Conservation (phyloP, 2,329 filamentous ascomycete genomes). For the Curvularia hawaiiensis region DNA sequence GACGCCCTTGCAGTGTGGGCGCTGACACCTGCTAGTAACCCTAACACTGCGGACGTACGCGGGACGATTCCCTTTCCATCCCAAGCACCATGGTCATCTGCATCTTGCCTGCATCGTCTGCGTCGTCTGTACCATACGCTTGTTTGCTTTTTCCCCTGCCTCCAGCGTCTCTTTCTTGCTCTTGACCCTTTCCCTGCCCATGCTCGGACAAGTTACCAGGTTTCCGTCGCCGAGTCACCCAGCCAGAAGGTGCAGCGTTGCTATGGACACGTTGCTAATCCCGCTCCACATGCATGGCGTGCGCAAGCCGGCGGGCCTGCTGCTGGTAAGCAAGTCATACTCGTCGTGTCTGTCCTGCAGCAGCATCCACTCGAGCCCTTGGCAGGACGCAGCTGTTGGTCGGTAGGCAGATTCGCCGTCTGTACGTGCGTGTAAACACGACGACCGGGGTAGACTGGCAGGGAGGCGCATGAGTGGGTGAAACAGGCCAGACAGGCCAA, state of each 20-base stretch:
- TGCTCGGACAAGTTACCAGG: not conserved
- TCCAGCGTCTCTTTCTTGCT: not conserved
- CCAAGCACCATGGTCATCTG: conserved; percentile 21
- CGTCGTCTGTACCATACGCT: conserved; percentile 15
- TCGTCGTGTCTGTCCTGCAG: not conserved
- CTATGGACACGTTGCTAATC: conserved; percentile 13
- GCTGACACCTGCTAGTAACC: conserved; percentile 13
- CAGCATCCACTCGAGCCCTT: not conserved
- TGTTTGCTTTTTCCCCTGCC: not conserved
- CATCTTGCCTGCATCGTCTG: conserved; percentile 17
- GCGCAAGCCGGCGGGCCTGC: not conserved
- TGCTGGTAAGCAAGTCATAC: not conserved
- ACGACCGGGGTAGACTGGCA: not conserved
- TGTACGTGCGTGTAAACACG: not conserved
- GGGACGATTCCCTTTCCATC: conserved; percentile 14
- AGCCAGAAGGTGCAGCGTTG: not conserved
- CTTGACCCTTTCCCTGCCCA: not conserved
- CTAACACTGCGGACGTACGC: conserved; percentile 14
- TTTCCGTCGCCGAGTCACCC: not conserved
- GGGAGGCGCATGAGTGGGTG: conserved; percentile 19
- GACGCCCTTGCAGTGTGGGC: conserved; percentile 2
- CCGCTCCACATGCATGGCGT: conserved; percentile 5
- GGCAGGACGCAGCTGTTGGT: not conserved
- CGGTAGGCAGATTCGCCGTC: not conserved
- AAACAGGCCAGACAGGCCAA: conserved; percentile 26